These are phyloP conservation scores for Choiromyces venosus DNA, from an alignment of 495 filamentous ascomycete species.

Conservation along the genomic window DNA sequence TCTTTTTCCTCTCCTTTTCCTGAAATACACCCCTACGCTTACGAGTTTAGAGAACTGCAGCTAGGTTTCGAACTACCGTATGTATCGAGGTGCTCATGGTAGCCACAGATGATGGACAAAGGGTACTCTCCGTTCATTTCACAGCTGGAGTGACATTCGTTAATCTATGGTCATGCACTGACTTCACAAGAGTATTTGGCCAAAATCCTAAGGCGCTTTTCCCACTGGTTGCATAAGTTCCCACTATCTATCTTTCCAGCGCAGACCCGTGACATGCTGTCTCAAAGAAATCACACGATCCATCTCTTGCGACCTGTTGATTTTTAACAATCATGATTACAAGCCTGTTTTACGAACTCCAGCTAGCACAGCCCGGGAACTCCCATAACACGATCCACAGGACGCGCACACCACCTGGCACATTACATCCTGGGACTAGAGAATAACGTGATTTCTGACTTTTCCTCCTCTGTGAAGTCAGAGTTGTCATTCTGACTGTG, in stretches of 20 bases:
- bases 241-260: not conserved
- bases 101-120: not conserved
- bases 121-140: not conserved
- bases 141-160: not conserved
- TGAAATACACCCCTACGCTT: not conserved
- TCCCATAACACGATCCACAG: not conserved
- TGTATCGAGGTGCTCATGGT: not conserved
- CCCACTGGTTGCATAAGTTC: not conserved
- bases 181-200: not conserved
- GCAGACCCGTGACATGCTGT: not conserved
- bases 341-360: not conserved
- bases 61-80: not conserved
- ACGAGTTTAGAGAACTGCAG: not conserved
- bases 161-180: not conserved
- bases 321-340: not conserved
- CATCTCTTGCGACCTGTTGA: not conserved
- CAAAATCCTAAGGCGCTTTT: not conserved
- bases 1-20: not conserved
- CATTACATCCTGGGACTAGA: not conserved
- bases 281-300: slow-evolving; percentile 1
- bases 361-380: not conserved
- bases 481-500: not conserved
- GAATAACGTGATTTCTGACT: not conserved
- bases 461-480: not conserved
- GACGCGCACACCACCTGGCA: not conserved